phyloP scores from a whole-genome alignment of 1,284 basidiomycete genomes.

The Athelia psychrophila region DNA sequence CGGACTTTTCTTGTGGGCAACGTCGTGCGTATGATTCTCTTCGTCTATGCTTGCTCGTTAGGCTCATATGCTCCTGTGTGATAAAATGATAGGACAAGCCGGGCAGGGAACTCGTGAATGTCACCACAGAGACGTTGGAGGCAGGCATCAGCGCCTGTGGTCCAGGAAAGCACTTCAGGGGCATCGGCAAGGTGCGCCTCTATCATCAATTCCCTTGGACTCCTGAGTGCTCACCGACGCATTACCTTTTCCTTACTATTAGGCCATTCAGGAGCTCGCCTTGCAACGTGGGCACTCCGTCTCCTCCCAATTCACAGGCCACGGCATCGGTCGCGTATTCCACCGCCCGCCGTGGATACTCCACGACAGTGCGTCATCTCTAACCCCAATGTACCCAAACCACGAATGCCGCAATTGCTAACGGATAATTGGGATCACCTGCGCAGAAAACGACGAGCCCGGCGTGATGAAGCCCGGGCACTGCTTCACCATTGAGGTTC shows the following conservation, averaged over 20 bases:
- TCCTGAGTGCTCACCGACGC: too few species aligned
- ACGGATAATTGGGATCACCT: too few species aligned
- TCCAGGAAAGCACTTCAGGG: constrained; percentile 70
- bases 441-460: constrained; percentile 72
- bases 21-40: constrained; percentile 46
- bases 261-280: constrained; percentile 63
- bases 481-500: constrained; percentile 86
- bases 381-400: too few species aligned
- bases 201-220: not conserved
- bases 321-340: constrained; percentile 85
- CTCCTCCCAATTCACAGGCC: constrained; percentile 77
- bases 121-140: constrained; percentile 67
- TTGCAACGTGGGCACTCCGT: constrained; percentile 52
- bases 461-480: constrained; percentile 80
- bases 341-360: constrained; percentile 85
- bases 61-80: not conserved
- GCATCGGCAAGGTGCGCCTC: constrained; percentile 56
- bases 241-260: too few species aligned
- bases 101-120: constrained; percentile 60
- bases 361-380: constrained; percentile 43
- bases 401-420: too few species aligned
- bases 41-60: not conserved
- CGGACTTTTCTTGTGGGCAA: constrained; percentile 77
- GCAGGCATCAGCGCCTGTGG: constrained; percentile 76
- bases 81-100: constrained; percentile 52